Base-by-base conservation (phyloP, 1,284 basidiomycete species). In the Wallemia hederae region DNA sequence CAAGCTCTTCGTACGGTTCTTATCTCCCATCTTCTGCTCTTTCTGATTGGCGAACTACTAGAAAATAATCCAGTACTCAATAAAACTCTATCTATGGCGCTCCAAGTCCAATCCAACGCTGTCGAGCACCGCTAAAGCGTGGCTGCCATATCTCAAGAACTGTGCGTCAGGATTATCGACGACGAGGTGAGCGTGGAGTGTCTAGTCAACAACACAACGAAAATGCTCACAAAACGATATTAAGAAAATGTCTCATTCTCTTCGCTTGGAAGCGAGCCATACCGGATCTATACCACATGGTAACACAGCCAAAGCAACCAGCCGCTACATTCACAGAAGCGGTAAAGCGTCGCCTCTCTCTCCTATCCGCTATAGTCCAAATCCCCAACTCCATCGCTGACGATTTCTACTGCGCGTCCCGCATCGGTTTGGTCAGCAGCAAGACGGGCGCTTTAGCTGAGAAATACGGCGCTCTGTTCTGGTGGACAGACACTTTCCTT, bases 21-120 rank as follows among this genome's bases (percentile, higher is more conserved):
- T 15, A 2, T 28, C 25, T 56, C 55, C 9, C 55, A 15, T 7
- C 55, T 56, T 56, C 24, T 22, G 5, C 24, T 56, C 11, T 15
- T 33, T 19, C 7, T 9, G 31, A 33, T 19, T 49, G 14, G 22
- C 39, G n/a, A 49, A n/a, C 3, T 5, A 7, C 2, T 24, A 58
- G 56, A 58, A 58, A 58, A 26, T 58, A 9, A 27, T 58, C 24
- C 56, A 58, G n/a, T 58, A 58, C 56, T 25, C 56, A 3, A 58
- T 58, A 3, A 58, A 58, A 28, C 24, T 58, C 15, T 58, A 26
- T 24, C 24, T 58, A 26, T 58, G 56, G 56, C 56, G 56, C 22
- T 15, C 14, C 22, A 58, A 26, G n/a, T 14, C 15, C 27, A 26
- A 26, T 27, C 27, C 56, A 58, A 7, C 11, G 5, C 11, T 28